Conservation (phyloP, 75 land plant species). For the Pinus taeda region DNA sequence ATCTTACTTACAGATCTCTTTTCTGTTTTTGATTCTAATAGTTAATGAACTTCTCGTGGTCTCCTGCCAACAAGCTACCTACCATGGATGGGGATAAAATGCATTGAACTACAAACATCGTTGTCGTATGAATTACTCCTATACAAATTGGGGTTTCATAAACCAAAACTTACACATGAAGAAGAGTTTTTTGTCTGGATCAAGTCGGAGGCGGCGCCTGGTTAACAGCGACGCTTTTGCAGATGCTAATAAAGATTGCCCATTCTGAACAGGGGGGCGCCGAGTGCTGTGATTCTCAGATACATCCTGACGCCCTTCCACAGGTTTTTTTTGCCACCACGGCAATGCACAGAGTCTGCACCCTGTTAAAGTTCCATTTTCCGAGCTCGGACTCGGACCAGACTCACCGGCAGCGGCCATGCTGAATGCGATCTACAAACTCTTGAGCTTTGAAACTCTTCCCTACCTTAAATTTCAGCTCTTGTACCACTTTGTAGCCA, state of each 20-base stretch:
- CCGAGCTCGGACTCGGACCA: background rate
- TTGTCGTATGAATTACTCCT: background rate
- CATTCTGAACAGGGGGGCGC: background rate
- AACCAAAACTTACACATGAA: slow-evolving; percentile 61
- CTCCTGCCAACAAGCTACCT: too few species aligned
- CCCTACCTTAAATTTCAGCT: background rate
- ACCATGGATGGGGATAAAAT: too few species aligned
- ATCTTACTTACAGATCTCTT: too few species aligned
- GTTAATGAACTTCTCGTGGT: too few species aligned
- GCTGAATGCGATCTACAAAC: background rate
- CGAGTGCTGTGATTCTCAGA: slow-evolving; percentile 1
- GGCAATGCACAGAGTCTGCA: slow-evolving; percentile 1
- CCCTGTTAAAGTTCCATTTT: background rate
- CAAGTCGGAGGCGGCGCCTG: slow-evolving; percentile 60
- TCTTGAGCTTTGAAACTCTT: background rate
- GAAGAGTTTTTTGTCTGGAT: slow-evolving; percentile 70
- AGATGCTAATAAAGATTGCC: background rate
- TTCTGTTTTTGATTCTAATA: too few species aligned
- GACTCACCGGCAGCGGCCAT: background rate
- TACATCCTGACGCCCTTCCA: background rate
- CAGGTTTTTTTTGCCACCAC: slow-evolving; percentile 4
- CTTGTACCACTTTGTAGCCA: background rate
- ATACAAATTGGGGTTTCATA: background rate
- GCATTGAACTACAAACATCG: background rate
- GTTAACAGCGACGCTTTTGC: slow-evolving; percentile 63